Percentiles rank a stretch among this genome's conserved stretches.
These are phyloP conservation scores for Solanum habrochaites DNA, from an alignment of 257 asterid species.

Conservation along the genomic window DNA sequence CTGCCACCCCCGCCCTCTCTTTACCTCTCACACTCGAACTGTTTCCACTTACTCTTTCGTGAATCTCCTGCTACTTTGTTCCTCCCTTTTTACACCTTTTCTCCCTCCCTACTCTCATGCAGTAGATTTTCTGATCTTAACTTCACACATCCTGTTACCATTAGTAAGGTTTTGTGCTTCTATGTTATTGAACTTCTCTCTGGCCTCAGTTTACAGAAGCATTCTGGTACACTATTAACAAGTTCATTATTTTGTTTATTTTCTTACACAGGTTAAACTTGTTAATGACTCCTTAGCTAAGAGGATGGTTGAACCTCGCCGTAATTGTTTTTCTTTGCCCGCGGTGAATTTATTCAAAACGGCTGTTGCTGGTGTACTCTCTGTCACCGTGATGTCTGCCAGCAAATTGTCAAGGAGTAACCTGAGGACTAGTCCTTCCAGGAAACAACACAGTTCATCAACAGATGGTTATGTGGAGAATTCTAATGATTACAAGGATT, in stretches of 20 bases:
- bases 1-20: no score
- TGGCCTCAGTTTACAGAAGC: not conserved
- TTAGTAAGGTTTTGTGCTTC: not conserved
- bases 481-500: conserved; percentile 31
- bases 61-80: no score
- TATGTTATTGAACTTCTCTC: not conserved
- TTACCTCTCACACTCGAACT: no score
- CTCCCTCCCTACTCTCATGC: not conserved
- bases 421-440: conserved; percentile 28
- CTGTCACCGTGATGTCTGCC: conserved; percentile 60
- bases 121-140: not conserved
- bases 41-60: no score
- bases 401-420: conserved; percentile 42
- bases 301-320: conserved; percentile 93
- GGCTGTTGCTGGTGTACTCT: conserved; percentile 70
- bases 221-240: not conserved
- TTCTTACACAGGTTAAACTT: conserved; percentile 47
- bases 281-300: conserved; percentile 63
- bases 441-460: conserved; percentile 22
- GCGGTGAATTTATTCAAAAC: conserved; percentile 55
- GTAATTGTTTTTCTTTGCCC: conserved; percentile 84
- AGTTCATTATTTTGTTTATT: not conserved
- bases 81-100: no score
- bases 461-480: conserved; percentile 27
- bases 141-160: not conserved